Percentiles rank a stretch among this genome's conserved stretches.
These are phyloP conservation scores for Sarocladium oryzae DNA, from an alignment of 2,329 filamentous ascomycete species.

Conservation along the genomic window DNA sequence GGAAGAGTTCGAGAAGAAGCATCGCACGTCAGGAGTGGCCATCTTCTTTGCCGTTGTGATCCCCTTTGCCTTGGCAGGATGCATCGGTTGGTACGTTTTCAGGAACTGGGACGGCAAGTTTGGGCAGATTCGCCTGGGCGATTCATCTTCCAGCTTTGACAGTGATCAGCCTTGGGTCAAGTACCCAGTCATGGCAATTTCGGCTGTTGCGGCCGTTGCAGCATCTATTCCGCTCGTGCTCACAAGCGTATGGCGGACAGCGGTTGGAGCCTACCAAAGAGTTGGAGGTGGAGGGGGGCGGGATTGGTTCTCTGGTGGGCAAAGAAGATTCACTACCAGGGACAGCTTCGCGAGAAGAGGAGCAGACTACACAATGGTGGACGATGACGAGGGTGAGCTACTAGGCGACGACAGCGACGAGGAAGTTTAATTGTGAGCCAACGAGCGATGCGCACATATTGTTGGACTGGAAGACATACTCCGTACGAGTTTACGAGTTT, in stretches of 20 bases:
- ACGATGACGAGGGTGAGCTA: conserved; percentile 91
- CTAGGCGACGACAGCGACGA: conserved; percentile 91
- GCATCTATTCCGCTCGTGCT: conserved; percentile 64
- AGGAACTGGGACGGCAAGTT: conserved; percentile 83
- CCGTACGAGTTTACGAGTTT: neutral
- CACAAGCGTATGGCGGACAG: conserved; percentile 65
- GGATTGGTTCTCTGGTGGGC: conserved; percentile 48
- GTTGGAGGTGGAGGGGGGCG: conserved; percentile 34
- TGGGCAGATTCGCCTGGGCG: conserved; percentile 84
- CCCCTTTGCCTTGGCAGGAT: conserved; percentile 64
- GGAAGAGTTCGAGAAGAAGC: conserved; percentile 69
- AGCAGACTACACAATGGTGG: conserved; percentile 82
- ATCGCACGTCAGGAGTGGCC: conserved; percentile 61
- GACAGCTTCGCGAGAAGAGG: conserved; percentile 82
- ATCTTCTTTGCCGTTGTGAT: conserved; percentile 82
- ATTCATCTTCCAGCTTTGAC: conserved; percentile 51
- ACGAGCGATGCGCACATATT: neutral
- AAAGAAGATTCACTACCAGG: conserved; percentile 75
- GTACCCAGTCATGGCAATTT: conserved; percentile 71
- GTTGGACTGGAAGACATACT: neutral
- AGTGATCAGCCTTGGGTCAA: conserved; percentile 71
- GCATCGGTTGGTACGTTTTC: conserved; percentile 78
- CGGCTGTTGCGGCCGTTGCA: conserved; percentile 54
- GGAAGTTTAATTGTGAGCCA: conserved; percentile 47
- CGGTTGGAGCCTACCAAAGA: conserved; percentile 43